These are phyloP conservation scores for Rhizophora mangle DNA, from an alignment of 345 rosid genomes.

Conservation along the genomic window DNA sequence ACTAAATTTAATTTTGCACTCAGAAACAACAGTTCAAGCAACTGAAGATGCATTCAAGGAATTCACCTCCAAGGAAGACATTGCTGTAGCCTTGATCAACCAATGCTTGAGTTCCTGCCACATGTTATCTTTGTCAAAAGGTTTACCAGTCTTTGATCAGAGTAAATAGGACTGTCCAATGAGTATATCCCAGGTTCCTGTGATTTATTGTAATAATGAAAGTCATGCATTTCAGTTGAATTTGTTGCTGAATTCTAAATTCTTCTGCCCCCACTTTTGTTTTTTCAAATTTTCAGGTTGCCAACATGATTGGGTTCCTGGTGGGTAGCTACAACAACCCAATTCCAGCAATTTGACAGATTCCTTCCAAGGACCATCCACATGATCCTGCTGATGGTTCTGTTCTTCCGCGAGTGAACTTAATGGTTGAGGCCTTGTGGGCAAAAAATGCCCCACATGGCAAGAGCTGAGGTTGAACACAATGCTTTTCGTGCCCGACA, in stretches of 20 bases:
- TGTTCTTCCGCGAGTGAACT: slow-evolving; percentile 21
- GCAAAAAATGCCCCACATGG: no score
- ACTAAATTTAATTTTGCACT: background rate
- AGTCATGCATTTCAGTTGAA: no score
- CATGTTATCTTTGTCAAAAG: background rate
- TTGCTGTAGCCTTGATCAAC: slow-evolving; percentile 67
- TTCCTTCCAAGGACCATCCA: slow-evolving; percentile 25
- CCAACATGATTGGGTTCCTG: slow-evolving; percentile 24
- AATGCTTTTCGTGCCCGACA: no score
- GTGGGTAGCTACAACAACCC: slow-evolving; percentile 25
- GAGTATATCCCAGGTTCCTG: no score
- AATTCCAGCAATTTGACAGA: slow-evolving; percentile 29
- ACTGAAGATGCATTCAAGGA: slow-evolving; percentile 86
- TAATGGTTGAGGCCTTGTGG: no score
- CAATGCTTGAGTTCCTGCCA: slow-evolving; percentile 56
- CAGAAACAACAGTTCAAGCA: slow-evolving; percentile 74
- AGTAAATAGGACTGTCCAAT: no score
- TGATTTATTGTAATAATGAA: no score
- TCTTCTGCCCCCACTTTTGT: no score
- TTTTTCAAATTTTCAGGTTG: slow-evolving; percentile 9
- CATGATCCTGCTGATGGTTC: slow-evolving; percentile 23
- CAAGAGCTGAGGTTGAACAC: no score
- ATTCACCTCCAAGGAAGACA: slow-evolving; percentile 69
- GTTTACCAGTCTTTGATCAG: background rate
- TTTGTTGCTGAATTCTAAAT: no score